Evolutionary conservation across 805 yeast species (phyloP), one percentile per base, ranked within the genome.

Genomic region (Kuraishia floccosa): DNA sequence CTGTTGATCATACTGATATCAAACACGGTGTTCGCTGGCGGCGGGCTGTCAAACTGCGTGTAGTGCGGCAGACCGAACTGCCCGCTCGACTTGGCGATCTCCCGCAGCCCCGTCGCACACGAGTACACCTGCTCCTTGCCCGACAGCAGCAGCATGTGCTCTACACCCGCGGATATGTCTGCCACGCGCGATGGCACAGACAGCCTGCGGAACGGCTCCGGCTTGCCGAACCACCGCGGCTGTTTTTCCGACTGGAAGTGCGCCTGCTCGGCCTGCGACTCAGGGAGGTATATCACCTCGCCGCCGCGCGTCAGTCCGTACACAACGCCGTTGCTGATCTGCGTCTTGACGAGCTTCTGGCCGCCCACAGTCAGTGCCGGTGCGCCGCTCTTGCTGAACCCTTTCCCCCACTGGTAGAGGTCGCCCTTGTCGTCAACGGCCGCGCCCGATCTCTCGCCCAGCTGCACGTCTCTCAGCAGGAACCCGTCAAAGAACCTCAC

Each of bases 1-100:
- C 71, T 64, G 40, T 77, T 75, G 40, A 83, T 50, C 22, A 78
- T 51, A 5, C 64, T 60, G 35, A 84, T 63, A 33, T 76, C 84
- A 39, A 64, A 63, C 9, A 75, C 49, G 31, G 49, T 45, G 39
- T 65, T 65, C 11, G 64, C 60, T 3, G 41, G 39, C 5, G 86
- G 82, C 0, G 71, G 64, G 4, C 51, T 39, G 35, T 68, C 72
- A 44, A 74, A 74, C 34, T 82, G 87, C 1, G 94, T 72, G 39
- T 62, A 70, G 10, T 58, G 53, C 2, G 94, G 91, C 11, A 84
- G 51, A 13, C 96, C 97, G 53, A 69, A 83, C 55, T 91, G 96
- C 4, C 97, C 97, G 41, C 46, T 49, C 17, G 64, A 59, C 16
- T 68, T 56, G 28, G 65, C 64, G 1, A 40, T 27, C 4, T 35